Evolutionary conservation across 495 filamentous ascomycete species (phyloP), one percentile per base, ranked within the genome.

Genomic region (Sordaria brevicollis): DNA sequence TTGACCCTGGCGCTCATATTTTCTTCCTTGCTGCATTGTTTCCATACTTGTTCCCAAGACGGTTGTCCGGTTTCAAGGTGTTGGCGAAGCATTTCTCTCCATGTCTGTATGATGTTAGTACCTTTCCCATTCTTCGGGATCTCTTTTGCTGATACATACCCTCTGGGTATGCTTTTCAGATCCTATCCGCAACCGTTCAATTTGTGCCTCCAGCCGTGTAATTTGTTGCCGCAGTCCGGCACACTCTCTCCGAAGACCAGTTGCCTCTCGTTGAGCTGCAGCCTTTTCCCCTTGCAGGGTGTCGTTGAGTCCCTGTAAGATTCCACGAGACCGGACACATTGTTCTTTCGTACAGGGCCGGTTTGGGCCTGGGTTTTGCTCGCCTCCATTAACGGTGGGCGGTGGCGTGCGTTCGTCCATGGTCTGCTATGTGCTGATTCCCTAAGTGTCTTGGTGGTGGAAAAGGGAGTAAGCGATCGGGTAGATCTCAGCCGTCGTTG

Each of bases 1-100:
- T 9, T n/a, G n/a, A 73, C 4, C 0, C 2, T 62, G 19, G 62
- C 39, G 6, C 75, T 77, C 80, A 81, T 81, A 31, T 81, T 81
- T 25, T 81, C 78, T 62, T 81, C 78, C 43, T 74, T 75, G 49
- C 76, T 79, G 35, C 71, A 68, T 7, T 43, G 34, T 31, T 66
- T 68, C 65, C 76, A 74, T 4, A 78, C 41, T 0, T 38, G 2
- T 1, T 37, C 7, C 49, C 74, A 79, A 0, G 1, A 0, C 0
- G 21, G 6, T 6, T 6, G 38, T 2, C 37, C 35, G 3, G 13
- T 67, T 1, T 0, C 15, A n/a, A 72, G 35, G n/a, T 69, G 8
- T 3, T 29, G 57, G 25, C 74, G 71, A 9, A 76, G 29, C 35
- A 41, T 31, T 6, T 19, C 3, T 10, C 65, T 67, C 74, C 73